These are phyloP conservation scores for Catharanthus roseus DNA, from an alignment of 257 asterid genomes.

Conservation along the genomic window DNA sequence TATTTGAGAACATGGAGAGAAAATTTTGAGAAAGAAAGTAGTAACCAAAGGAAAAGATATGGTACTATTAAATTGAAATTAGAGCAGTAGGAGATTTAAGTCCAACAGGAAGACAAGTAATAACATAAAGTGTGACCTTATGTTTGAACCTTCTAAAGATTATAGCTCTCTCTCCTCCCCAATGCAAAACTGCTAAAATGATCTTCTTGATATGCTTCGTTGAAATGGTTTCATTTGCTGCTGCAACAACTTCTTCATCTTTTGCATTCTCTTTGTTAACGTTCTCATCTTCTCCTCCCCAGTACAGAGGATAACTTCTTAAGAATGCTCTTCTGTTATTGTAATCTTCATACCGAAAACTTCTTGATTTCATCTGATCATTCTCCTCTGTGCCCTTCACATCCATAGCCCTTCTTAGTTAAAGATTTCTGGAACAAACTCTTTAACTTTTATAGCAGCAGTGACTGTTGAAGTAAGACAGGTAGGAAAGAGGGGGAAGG, in stretches of 20 bases:
- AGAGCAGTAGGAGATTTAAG: conserved; percentile 49
- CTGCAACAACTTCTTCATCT: background rate
- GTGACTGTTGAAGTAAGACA: background rate
- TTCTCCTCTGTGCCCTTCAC: conserved; percentile 33
- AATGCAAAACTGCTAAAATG: conserved; percentile 44
- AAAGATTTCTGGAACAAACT: background rate
- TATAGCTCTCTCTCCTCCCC: conserved; percentile 63
- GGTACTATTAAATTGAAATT: conserved; percentile 39
- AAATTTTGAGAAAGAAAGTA: background rate
- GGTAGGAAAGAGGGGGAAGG: background rate
- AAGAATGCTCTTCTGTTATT: conserved; percentile 65
- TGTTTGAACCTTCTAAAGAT: conserved; percentile 65
- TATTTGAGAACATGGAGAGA: background rate
- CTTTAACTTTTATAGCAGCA: conserved; percentile 1
- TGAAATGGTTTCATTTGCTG: conserved; percentile 5
- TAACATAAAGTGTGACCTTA: conserved; percentile 52
- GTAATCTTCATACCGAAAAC: conserved; percentile 66
- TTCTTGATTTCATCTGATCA: conserved; percentile 45
- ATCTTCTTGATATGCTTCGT: conserved; percentile 50
- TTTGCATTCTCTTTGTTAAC: background rate
- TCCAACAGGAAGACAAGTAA: conserved; percentile 58
- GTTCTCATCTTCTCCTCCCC: conserved; percentile 39
- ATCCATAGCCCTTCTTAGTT: background rate
- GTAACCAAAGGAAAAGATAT: background rate
- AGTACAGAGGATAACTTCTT: conserved; percentile 80